phyloP scores from a whole-genome alignment of 441 rosid genomes.

The Gossypium trilobum region DNA sequence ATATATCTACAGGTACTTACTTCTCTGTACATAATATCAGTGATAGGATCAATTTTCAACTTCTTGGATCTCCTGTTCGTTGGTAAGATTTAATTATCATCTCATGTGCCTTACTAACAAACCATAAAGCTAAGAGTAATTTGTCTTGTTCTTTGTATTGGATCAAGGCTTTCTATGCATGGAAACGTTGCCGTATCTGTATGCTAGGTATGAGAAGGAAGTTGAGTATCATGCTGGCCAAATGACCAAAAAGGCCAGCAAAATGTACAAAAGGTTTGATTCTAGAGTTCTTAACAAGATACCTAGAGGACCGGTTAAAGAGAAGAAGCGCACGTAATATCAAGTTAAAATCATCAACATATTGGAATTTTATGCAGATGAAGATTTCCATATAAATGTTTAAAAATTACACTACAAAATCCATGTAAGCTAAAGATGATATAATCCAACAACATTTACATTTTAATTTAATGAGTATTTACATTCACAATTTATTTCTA shows the following conservation, averaged over 20 bases:
- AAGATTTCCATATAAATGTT: not conserved
- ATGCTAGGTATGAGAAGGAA: constrained; percentile 46
- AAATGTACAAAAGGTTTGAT: constrained; percentile 38
- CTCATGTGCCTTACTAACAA: too few species aligned
- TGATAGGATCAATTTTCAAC: constrained; percentile 56
- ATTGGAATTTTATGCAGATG: not conserved
- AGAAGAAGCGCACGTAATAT: constrained; percentile 31
- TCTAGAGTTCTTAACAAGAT: constrained; percentile 60
- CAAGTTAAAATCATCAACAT: not conserved
- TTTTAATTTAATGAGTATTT: not conserved
- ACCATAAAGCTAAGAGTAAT: not conserved
- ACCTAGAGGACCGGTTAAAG: constrained; percentile 61
- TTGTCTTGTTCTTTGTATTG: not conserved
- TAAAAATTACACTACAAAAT: not conserved
- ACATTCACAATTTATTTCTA: too few species aligned
- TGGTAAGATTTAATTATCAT: constrained; percentile 34
- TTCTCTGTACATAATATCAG: constrained; percentile 47
- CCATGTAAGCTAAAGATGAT: not conserved
- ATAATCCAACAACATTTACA: not conserved
- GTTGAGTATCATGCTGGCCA: constrained; percentile 39
- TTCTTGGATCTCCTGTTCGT: constrained; percentile 59
- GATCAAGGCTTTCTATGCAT: constrained; percentile 40
- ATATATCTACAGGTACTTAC: constrained; percentile 37
- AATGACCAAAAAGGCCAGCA: constrained; percentile 30
- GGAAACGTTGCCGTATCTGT: constrained; percentile 58